Percentiles rank a stretch among this genome's conserved stretches.
phyloP scores from a whole-genome alignment of 202 grass and related monocot genomes.

The Carex arenaria region DNA sequence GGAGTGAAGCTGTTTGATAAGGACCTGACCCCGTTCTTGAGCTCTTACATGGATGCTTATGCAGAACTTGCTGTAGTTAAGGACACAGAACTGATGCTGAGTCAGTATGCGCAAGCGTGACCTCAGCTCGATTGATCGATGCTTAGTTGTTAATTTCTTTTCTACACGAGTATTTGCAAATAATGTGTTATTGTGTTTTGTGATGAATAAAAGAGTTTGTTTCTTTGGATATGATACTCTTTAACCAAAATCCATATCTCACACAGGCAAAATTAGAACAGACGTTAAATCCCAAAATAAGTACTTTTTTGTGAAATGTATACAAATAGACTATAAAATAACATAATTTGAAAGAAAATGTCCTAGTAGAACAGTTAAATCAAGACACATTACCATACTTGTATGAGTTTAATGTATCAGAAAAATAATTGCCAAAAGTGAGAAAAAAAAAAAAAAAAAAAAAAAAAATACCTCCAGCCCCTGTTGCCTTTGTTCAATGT shows the following conservation, averaged over 20 bases:
- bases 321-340: no score
- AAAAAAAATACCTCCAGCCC: no score
- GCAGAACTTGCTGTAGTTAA: neutral
- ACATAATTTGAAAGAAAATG: no score
- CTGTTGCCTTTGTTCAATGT: no score
- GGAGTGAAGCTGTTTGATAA: neutral
- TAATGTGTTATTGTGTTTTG: neutral
- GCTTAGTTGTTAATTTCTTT: neutral
- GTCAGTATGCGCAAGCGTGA: slow-evolving; percentile 7
- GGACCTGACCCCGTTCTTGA: neutral
- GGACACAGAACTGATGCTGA: slow-evolving; percentile 15
- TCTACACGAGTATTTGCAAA: neutral
- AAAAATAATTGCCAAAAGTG: no score
- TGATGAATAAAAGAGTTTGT: neutral
- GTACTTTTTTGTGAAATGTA: no score
- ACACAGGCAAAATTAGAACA: no score
- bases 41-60: neutral
- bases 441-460: no score
- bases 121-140: neutral
- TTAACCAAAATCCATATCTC: neutral
- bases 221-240: neutral
- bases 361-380: no score
- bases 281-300: no score
- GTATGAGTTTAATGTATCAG: no score
- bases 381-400: no score